Base-by-base conservation (phyloP, 768 basidiomycete genomes). In the Coprinopsis strossmayeri region DNA sequence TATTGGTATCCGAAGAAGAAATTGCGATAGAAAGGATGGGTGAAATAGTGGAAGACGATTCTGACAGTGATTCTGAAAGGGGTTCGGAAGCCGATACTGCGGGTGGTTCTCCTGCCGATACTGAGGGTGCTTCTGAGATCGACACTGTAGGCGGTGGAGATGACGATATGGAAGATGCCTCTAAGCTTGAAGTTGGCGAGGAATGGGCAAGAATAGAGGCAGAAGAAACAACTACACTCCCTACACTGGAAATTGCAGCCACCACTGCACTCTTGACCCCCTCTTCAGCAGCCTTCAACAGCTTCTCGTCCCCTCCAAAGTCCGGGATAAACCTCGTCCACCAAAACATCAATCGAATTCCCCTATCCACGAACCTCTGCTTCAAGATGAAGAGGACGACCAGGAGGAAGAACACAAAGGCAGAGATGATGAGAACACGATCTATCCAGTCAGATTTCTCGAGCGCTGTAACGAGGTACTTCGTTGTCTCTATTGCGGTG, bases 381-480 rank as follows among this genome's bases (percentile, higher is more conserved):
- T 96, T 91, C 58, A 98, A 59, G 55, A 99, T 86, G 57, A 89
- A 94, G 21, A 85, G 74, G 5, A 92, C 82, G 25, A 89, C 84
- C 15, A 93, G 77, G 50, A 82, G 53, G 69, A 99, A 99, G 64
- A 97, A 89, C 10, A 72, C 61, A 28, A 98, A 79, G 0, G 80
- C 89, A 1, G 81, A 73, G 47, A 92, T 67, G 57, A 99, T 85
- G 53, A 98, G 69, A 24, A 96, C 62, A 4, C 94, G 85, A 69
- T 99, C 96, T 17, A 94, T 70, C 81, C 88, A 85, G 70, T 98
- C 94, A 13, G 92, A 79, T 51, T 85, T 84, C 66, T 96, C 90
- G 41, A 99, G 81, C 0, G 84, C 81, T 12, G 84, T 88, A 55
- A 98, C 82, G 53, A 99, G 79, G 23, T 85, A 77, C 57, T 87